These are phyloP conservation scores for Aspergillus pseudotamarii DNA, from an alignment of 2,329 filamentous ascomycete genomes.

Conservation along the genomic window DNA sequence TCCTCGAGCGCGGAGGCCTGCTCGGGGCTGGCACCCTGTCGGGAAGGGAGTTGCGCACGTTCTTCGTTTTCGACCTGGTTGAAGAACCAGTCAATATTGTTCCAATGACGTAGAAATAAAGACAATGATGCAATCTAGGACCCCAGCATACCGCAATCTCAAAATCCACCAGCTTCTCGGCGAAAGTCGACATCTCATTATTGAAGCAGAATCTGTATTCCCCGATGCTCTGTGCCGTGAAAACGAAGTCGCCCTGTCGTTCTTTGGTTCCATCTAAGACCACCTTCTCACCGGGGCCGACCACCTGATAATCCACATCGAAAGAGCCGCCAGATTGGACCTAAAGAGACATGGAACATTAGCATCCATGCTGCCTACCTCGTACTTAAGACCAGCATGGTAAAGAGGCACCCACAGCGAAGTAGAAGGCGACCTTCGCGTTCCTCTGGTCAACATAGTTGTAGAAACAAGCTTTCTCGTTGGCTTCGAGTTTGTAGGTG, in stretches of 20 bases:
- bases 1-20: constrained; percentile 89
- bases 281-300: constrained; percentile 76
- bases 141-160: constrained; percentile 79
- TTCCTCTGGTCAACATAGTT: constrained; percentile 74
- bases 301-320: constrained; percentile 90
- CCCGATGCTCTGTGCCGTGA: constrained; percentile 82
- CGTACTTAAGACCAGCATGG: background rate
- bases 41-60: constrained; percentile 79
- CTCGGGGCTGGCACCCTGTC: constrained; percentile 84
- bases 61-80: constrained; percentile 84
- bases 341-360: constrained; percentile 49
- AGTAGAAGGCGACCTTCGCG: constrained; percentile 96
- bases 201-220: constrained; percentile 98
- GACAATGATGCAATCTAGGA: constrained; percentile 4
- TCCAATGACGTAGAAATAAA: background rate
- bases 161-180: constrained; percentile 97
- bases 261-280: constrained; percentile 87
- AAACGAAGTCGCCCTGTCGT: constrained; percentile 96
- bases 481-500: constrained; percentile 86
- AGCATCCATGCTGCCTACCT: background rate
- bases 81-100: background rate
- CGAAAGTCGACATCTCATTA: constrained; percentile 97
- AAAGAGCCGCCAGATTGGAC: constrained; percentile 98
- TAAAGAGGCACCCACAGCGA: constrained; percentile 70
- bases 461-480: constrained; percentile 97